Evolutionary conservation across 1,139 yeast species (phyloP), one percentile per base, ranked within the genome.

Genomic region (Candida sanyaensis): DNA sequence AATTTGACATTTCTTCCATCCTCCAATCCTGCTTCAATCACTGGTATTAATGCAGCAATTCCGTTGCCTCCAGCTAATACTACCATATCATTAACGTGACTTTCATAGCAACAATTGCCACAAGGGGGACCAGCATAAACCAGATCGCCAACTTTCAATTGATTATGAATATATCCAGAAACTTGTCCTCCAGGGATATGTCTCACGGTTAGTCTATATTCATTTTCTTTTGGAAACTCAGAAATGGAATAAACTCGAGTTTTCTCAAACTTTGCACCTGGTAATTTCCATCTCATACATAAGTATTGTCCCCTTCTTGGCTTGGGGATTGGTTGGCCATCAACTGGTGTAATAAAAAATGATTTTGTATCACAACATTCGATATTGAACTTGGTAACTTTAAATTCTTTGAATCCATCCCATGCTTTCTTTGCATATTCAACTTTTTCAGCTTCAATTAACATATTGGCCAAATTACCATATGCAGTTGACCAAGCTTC

Each of bases 401-500:
- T 67, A 56, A 84, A 84, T 21, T 72, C 69, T 53, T 79, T 75
- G 69, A 81, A 83, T 3, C 81, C 84, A 26, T 66, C 58, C 89
- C 89, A 84, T n/a, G 75, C 73, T 37, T 66, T 68, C 36, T 64
- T 56, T 23, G 63, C 61, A 60, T 83, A 85, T 55, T 73, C 62
- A 6, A 65, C 64, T 46, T 65, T 67, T 63, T 86, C 92, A 28
- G 79, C 77, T 42, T 71, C 68, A 57, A 86, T 86, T 55, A 86
- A 72, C 13, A 82, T 62, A 51, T 80, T 75, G 4, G 91, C 91
- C 52, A 86, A 72, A 51, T 79, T 81, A 36, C 77, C 78, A 62
- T 85, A 86, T 1, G 91, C 90, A 42, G 69, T 75, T 23, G 73
- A 70, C 89, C 90, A 85, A 11, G 89, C 88, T 32, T 66, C 73